These are phyloP conservation scores for Boletus sp. DNA, from an alignment of 768 basidiomycete species.

Conservation along the genomic window DNA sequence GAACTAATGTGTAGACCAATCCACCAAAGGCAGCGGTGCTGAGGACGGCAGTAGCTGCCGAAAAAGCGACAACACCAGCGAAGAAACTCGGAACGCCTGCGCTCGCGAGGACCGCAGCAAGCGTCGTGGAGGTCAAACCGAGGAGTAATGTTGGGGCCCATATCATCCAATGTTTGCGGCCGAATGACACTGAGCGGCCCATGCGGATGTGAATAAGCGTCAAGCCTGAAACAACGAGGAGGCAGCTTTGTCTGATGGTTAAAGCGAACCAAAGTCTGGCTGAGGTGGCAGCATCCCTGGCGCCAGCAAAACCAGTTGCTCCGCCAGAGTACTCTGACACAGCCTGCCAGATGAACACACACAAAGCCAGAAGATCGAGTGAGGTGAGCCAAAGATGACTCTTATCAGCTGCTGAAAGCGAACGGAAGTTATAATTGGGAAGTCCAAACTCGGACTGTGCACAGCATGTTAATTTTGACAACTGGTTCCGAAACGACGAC, in stretches of 20 bases:
- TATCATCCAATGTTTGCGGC: conserved; percentile 67
- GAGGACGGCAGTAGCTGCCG: conserved; percentile 46
- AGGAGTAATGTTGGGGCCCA: conserved; percentile 64
- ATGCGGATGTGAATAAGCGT: conserved; percentile 69
- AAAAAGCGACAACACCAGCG: conserved; percentile 58
- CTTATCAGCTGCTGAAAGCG: conserved; percentile 65
- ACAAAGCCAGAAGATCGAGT: conserved; percentile 61
- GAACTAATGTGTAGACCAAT: conserved; percentile 58
- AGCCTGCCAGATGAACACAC: conserved; percentile 64
- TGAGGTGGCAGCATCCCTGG: conserved; percentile 49
- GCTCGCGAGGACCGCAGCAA: conserved; percentile 56
- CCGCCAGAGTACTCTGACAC: conserved; percentile 49
- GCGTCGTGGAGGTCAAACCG: conserved; percentile 51
- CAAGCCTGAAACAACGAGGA: conserved; percentile 56
- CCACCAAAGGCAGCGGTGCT: conserved; percentile 55
- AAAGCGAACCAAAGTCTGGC: conserved; percentile 67
- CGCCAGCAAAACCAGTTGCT: conserved; percentile 41
- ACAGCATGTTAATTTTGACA: conserved; percentile 11
- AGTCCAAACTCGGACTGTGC: conserved; percentile 71
- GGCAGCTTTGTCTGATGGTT: conserved; percentile 65
- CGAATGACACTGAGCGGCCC: conserved; percentile 67
- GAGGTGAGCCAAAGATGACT: conserved; percentile 70
- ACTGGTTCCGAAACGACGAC: neutral
- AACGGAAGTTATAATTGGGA: conserved; percentile 53
- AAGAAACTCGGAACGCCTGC: conserved; percentile 54